phyloP scores from a whole-genome alignment of 208 protist genomes.

The Ichthyophonus hoferi region DNA sequence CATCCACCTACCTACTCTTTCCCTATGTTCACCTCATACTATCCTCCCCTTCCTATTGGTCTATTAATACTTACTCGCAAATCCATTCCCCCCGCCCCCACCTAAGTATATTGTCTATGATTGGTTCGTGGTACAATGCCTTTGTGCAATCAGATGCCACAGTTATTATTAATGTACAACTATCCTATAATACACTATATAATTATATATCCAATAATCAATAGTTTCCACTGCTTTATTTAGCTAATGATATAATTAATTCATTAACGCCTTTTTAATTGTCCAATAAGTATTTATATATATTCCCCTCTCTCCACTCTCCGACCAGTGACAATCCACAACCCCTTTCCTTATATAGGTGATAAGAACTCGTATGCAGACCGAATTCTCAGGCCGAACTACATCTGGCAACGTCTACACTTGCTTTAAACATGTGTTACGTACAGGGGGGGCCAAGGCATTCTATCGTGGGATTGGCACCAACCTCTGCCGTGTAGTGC shows the following conservation, averaged over 20 bases:
- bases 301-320: too few species aligned
- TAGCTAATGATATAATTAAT: too few species aligned
- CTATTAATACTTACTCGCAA: neutral
- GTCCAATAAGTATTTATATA: too few species aligned
- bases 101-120: neutral
- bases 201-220: too few species aligned
- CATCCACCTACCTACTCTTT: neutral
- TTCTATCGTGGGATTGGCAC: slow-evolving; percentile 60
- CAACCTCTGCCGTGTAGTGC: slow-evolving; percentile 61
- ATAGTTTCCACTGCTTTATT: too few species aligned
- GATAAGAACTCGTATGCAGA: slow-evolving; percentile 59
- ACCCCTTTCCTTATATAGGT: slow-evolving; percentile 60
- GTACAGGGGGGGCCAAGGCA: slow-evolving; percentile 50
- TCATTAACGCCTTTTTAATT: too few species aligned
- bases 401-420: slow-evolving; percentile 35
- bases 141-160: too few species aligned
- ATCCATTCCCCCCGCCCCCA: neutral
- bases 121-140: too few species aligned
- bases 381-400: slow-evolving; percentile 8
- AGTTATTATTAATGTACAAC: too few species aligned
- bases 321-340: neutral
- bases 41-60: neutral
- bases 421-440: slow-evolving; percentile 31
- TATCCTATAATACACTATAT: too few species aligned
- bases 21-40: neutral